A percentile compares a stretch with the other conserved stretches of the same genome.
Evolutionary conservation across 1,139 yeast species (phyloP).

Genomic region (Magnusiomyces ingens): DNA sequence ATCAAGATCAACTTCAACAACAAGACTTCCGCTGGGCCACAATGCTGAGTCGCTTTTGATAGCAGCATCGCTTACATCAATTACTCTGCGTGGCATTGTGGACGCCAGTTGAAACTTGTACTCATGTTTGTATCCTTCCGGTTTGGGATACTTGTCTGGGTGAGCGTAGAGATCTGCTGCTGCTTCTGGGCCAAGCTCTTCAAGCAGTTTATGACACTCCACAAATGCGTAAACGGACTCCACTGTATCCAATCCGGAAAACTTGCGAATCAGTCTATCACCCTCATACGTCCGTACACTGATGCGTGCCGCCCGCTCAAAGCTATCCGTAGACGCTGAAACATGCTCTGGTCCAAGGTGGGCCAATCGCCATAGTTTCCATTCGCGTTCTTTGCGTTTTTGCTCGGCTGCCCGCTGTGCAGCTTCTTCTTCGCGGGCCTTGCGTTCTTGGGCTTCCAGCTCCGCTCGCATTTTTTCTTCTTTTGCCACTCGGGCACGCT

Average conservation of each 20-base stretch:
- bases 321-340: constrained; percentile 1
- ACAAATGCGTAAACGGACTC: constrained; percentile 60
- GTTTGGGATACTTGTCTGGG: constrained; percentile 20
- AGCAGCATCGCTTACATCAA: constrained; percentile 28
- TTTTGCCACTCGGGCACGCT: constrained; percentile 36
- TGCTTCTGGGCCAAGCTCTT: constrained; percentile 11
- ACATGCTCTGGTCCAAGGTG: constrained; percentile 15
- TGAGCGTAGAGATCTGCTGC: background rate
- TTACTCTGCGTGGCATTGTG: constrained; percentile 50
- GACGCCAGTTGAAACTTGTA: constrained; percentile 45
- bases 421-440: constrained; percentile 20
- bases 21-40: constrained; percentile 56
- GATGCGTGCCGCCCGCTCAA: constrained; percentile 32
- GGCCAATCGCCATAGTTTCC: constrained; percentile 26
- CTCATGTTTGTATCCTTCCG: constrained; percentile 39
- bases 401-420: constrained; percentile 9
- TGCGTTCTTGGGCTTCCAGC: constrained; percentile 28
- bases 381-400: constrained; percentile 16
- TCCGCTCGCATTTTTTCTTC: constrained; percentile 28
- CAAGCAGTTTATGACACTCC: constrained; percentile 36
- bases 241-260: constrained; percentile 44
- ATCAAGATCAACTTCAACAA: constrained; percentile 40
- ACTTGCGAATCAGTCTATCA: constrained; percentile 50
- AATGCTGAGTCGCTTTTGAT: constrained; percentile 42
- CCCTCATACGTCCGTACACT: constrained; percentile 55